Base-by-base conservation (phyloP, 2,329 filamentous ascomycete genomes). In the Aureobasidium sp. region DNA sequence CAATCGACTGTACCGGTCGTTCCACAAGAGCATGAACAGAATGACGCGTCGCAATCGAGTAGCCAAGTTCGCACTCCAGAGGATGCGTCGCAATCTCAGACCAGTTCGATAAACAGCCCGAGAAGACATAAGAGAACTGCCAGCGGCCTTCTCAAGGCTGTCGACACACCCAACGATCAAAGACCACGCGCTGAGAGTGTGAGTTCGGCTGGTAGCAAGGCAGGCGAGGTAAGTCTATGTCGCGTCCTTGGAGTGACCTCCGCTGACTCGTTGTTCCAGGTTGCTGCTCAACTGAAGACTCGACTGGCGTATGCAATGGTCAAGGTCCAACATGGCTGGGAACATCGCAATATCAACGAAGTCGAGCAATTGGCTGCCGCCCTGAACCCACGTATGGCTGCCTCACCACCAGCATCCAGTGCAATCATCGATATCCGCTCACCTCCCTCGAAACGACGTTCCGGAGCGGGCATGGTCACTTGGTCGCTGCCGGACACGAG, bases 221-320 rank as follows among this genome's bases (percentile, higher is more conserved):
- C 93, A 67, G 87, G 88, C 73, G 90, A 95, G 81, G 89, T 94
- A 80, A 68, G 79, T 79, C 67, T 63, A 61, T 63, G 39, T 14
- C n/a, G 42, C 15, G 9, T 17, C 15, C 37, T 9, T n/a, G 2
- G 17, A 5, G 14, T 2, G 29, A 2, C 22, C 12, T 27, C 35
- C 56, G 44, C 52, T 67, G 39, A 69, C 65, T 59, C 57, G 29
- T 45, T 63, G 53, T 64, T 68, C 49, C 72, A 91, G 88, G 77
- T 90, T 60, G 91, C 90, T 44, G 84, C 86, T 60, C 89, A 93
- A 70, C 81, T 97, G 58, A 88, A 87, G 71, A 87, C 91, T 56
- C 88, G 91, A 68, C 81, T 97, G 31, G 90, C 91, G 7, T 97
- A 97, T 74, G 93, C 93, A 66, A 94, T 96, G 83, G 83, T 95